These are phyloP conservation scores for Leccinum obscurum DNA, from an alignment of 768 basidiomycete species.

Conservation along the genomic window DNA sequence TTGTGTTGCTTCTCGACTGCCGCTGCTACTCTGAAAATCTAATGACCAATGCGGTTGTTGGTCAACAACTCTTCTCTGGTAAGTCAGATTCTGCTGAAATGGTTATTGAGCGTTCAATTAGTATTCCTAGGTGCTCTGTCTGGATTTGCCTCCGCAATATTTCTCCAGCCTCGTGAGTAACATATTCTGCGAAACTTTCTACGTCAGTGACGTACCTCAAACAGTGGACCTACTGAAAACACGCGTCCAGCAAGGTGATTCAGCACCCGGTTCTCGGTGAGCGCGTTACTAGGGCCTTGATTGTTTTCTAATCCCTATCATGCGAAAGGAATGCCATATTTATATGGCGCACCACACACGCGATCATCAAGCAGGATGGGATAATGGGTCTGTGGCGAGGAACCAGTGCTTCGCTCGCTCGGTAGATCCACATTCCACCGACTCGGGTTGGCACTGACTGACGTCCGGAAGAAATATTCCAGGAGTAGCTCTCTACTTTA, in stretches of 20 bases:
- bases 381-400: constrained; percentile 83
- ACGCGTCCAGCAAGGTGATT: constrained; percentile 82
- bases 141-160: constrained; percentile 72
- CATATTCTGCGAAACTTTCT: not conserved
- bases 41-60: constrained; percentile 27
- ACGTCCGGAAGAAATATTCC: constrained; percentile 72
- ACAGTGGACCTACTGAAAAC: constrained; percentile 91
- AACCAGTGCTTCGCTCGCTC: constrained; percentile 73
- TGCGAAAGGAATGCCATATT: constrained; percentile 36
- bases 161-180: constrained; percentile 72
- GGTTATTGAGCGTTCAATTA: not conserved
- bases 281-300: constrained; percentile 10
- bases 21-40: not conserved
- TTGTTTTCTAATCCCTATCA: not conserved
- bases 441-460: not conserved
- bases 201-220: not conserved
- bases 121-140: constrained; percentile 63
- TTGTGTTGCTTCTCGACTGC: not conserved
- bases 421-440: constrained; percentile 43
- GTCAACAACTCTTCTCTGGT: constrained; percentile 34
- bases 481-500: constrained; percentile 92
- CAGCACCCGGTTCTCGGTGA: constrained; percentile 39
- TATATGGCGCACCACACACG: constrained; percentile 51
- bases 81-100: not conserved
- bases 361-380: constrained; percentile 66